Conservation (phyloP, 108 stramenopile species). For the Skeletonema potamos region DNA sequence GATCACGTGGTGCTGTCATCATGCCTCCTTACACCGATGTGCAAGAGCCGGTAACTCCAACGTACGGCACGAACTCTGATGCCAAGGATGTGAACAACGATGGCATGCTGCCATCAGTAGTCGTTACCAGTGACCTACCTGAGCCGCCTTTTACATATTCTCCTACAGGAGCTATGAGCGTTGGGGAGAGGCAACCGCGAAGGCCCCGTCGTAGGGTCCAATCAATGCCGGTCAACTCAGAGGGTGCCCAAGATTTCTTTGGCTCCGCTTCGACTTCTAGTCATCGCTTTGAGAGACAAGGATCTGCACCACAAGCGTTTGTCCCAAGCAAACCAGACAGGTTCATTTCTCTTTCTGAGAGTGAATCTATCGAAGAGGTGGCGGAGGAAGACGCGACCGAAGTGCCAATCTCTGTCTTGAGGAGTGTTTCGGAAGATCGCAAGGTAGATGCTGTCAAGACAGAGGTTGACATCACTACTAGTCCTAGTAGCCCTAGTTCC, state of each 20-base stretch:
- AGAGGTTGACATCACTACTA: background rate
- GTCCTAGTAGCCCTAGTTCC: background rate
- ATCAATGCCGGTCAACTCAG: slow-evolving; percentile 20
- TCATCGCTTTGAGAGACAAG: background rate
- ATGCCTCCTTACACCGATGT: background rate
- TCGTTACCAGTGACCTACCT: background rate
- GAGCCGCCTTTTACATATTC: background rate
- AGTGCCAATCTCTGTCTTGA: background rate
- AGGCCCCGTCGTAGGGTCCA: slow-evolving; percentile 11
- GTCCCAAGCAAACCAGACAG: background rate
- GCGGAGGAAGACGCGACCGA: background rate
- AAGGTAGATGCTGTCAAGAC: background rate
- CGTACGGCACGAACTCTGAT: background rate
- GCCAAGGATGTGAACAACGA: background rate
- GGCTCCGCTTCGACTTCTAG: background rate
- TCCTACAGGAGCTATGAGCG: background rate
- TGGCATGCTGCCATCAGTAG: background rate
- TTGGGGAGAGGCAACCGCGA: background rate
- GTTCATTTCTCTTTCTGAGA: background rate
- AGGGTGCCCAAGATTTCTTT: slow-evolving; percentile 17
- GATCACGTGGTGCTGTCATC: background rate
- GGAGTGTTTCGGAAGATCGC: background rate
- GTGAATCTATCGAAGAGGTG: background rate
- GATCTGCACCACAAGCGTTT: background rate
- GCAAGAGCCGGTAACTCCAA: background rate